Evolutionary conservation across 2,329 filamentous ascomycete genomes (phyloP).

Genomic region (Alternaria rosae): DNA sequence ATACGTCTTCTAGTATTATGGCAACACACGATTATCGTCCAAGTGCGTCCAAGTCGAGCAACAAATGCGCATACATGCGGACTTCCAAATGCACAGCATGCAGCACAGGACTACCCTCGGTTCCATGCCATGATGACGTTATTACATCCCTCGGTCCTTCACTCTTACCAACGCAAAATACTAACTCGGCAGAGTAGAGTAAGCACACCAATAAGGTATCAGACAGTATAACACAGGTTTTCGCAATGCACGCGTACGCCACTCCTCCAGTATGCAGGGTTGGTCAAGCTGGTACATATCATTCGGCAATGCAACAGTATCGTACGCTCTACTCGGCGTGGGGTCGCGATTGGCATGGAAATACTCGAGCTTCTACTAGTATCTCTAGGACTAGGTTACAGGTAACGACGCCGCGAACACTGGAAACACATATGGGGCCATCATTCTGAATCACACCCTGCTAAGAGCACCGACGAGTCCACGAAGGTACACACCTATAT

Average conservation of each 20-base stretch:
- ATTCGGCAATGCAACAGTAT: neutral
- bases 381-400: neutral
- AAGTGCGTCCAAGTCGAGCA: neutral
- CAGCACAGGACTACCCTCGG: neutral
- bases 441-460: neutral
- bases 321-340: neutral
- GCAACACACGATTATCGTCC: neutral
- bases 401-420: neutral
- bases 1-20: neutral
- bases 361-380: neutral
- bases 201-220: neutral
- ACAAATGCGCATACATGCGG: neutral
- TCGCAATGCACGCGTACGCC: neutral
- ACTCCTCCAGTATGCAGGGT: neutral
- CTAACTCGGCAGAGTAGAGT: neutral
- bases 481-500: neutral
- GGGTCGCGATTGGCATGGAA: neutral
- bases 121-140: neutral
- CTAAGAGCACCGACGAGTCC: neutral
- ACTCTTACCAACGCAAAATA: neutral
- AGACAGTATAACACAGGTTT: neutral
- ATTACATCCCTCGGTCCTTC: neutral
- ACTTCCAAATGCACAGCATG: neutral
- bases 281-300: neutral
- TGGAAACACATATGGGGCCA: neutral